Evolutionary conservation across 2,329 filamentous ascomycete species (phyloP), one percentile per base, ranked within the genome.

Genomic region (Cladosporium sp.): DNA sequence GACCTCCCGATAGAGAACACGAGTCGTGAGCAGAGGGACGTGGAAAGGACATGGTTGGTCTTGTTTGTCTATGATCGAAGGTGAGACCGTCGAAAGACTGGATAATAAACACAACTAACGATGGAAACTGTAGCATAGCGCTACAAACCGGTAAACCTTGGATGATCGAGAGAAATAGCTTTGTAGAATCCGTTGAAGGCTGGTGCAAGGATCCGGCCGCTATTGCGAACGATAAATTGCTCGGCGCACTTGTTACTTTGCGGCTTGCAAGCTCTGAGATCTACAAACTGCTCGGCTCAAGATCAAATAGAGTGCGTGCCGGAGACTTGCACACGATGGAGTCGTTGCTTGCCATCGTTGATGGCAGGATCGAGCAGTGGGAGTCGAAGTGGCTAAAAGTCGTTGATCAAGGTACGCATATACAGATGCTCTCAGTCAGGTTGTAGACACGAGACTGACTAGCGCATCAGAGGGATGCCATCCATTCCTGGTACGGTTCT

Each of bases 71-170:
- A 40, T 19, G 38, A 40, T 14, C 38, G 38, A 40, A 34, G 30
- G 30, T 34, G 9, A 34, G 30, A 9, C 9, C 28, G 9, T 30
- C 8, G 8, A 34, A 34, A 2, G 3, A 12, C 3, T 34, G 8
- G 11, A 34, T 3, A 34, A 9, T 5, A 34, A 12, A 9, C 7
- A 30, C 3, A 25, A 20, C 9, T 19, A 25, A 52, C 25, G 20
- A 8, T 37, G 6, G 19, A 43, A n/a, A 14, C 30, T 19, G 7
- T 25, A 76, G 75, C 54, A 70, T 77, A 43, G 76, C 75, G 43
- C 56, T 77, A 4, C 75, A 77, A 59, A 70, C 74, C 0, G 75
- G 75, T 4, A 76, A 74, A 51, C 75, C 75, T 0, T 76, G 71
- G 66, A 78, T 77, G 75, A 75, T 76, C 22, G 73, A 75, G 36